phyloP scores from a whole-genome alignment of 257 asterid genomes.

The Craterostigma plantagineum region DNA sequence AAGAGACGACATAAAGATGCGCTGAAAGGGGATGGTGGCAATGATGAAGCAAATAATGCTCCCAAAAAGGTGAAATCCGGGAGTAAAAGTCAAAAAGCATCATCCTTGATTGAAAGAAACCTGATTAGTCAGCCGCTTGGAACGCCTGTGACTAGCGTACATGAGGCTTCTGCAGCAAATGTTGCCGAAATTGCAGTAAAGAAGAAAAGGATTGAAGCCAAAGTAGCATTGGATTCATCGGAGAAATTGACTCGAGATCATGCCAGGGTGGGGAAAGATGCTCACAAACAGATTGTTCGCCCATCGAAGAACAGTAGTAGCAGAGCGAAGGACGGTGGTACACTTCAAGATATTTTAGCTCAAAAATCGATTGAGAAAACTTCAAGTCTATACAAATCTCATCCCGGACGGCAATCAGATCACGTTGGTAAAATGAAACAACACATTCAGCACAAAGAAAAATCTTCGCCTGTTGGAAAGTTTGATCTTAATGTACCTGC shows the following conservation, averaged over 20 bases:
- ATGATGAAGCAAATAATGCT: constrained; percentile 28
- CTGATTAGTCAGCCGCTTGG: too few relatives aligned
- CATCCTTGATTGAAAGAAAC: too few relatives aligned
- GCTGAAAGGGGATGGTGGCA: constrained; percentile 30
- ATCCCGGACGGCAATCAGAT: constrained; percentile 27
- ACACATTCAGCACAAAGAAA: too few relatives aligned
- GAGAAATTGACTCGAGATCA: constrained; percentile 20
- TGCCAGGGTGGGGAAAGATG: constrained; percentile 21
- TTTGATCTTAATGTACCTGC: too few relatives aligned
- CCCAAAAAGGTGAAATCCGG: constrained; percentile 38
- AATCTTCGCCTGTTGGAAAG: too few relatives aligned
- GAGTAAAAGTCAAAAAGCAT: constrained; percentile 61
- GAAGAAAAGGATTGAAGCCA: constrained; percentile 29
- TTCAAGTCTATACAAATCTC: constrained; percentile 25
- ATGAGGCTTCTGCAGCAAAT: constrained; percentile 22
- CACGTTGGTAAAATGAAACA: too few relatives aligned
- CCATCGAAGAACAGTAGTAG: too few relatives aligned
- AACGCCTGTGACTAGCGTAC: constrained; percentile 24
- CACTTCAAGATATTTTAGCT: constrained; percentile 22
- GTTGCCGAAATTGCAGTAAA: constrained; percentile 26
- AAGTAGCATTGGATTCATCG: constrained; percentile 17
- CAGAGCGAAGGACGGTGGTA: too few relatives aligned
- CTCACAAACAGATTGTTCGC: constrained; percentile 44
- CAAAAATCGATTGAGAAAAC: constrained; percentile 31
- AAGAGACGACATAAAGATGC: constrained; percentile 77